These are phyloP conservation scores for Hypoxylon sp. DNA, from an alignment of 2,329 filamentous ascomycete species.

Conservation along the genomic window DNA sequence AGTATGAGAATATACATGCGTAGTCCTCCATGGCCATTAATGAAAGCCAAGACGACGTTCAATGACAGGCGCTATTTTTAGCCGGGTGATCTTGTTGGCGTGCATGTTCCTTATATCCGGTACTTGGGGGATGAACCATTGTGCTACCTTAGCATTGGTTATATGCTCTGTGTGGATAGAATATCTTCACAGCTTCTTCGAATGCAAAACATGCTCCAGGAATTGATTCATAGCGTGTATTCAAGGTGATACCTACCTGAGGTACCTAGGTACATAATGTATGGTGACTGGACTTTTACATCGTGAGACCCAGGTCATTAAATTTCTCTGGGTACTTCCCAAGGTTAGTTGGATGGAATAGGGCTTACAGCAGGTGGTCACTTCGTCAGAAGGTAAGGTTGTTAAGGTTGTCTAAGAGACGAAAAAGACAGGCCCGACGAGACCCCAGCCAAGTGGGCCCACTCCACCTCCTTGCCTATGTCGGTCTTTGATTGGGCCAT, in stretches of 20 bases:
- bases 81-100: slow-evolving; percentile 11
- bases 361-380: slow-evolving; percentile 12
- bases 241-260: slow-evolving; percentile 6
- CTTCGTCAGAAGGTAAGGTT: too few relatives aligned
- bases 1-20: too few relatives aligned
- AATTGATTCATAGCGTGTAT: background rate
- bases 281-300: slow-evolving; percentile 1
- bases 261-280: too few relatives aligned
- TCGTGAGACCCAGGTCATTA: background rate
- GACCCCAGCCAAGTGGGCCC: slow-evolving; percentile 13
- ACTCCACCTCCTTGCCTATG: slow-evolving; percentile 33
- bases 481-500: slow-evolving; percentile 37
- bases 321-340: slow-evolving; percentile 1
- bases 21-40: too few relatives aligned
- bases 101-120: slow-evolving; percentile 23
- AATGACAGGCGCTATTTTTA: slow-evolving; percentile 33
- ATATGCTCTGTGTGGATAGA: background rate
- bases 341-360: background rate
- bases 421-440: background rate
- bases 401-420: slow-evolving; percentile 5
- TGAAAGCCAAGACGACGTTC: background rate
- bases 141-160: background rate
- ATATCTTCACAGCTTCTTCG: too few relatives aligned
- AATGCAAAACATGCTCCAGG: slow-evolving; percentile 1
- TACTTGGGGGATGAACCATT: slow-evolving; percentile 6